Percentiles rank a stretch among this genome's conserved stretches.
phyloP scores from a whole-genome alignment of 164 flowering plant genomes.

The Sextonia rubra region DNA sequence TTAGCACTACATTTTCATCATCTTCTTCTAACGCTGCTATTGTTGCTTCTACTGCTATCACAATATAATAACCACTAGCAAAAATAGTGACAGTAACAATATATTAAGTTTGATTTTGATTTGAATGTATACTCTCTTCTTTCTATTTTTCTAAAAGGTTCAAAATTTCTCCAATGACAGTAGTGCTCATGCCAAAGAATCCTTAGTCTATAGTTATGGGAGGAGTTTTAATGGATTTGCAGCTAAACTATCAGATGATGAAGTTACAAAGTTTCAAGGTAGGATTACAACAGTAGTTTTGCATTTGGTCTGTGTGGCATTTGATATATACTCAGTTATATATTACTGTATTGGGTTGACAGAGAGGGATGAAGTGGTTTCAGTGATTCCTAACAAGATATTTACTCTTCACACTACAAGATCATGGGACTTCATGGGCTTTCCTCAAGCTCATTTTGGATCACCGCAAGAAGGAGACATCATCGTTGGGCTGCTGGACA shows the following conservation, averaged over 20 bases:
- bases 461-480: constrained; percentile 25
- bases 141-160: not conserved
- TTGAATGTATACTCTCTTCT: not conserved
- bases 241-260: constrained; percentile 36
- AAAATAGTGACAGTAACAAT: not conserved
- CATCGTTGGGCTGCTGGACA: constrained; percentile 38
- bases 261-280: constrained; percentile 37
- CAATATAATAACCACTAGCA: not conserved
- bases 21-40: not conserved
- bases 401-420: constrained; percentile 45
- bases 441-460: not conserved
- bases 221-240: constrained; percentile 49
- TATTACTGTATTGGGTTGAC: constrained; percentile 4
- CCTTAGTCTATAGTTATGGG: constrained; percentile 35
- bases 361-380: constrained; percentile 46
- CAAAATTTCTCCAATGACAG: constrained; percentile 13
- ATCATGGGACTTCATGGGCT: constrained; percentile 51
- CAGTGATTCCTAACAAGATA: constrained; percentile 33
- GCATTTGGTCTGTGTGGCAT: not conserved
- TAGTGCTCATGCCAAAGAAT: constrained; percentile 19
- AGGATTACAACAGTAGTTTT: constrained; percentile 1
- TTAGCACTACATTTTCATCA: not conserved
- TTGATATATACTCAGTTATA: not conserved
- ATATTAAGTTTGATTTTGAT: not conserved
- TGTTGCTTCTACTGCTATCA: not conserved